phyloP scores from a whole-genome alignment of 176 grass and related monocot genomes.

The Cenchrus americanus region DNA sequence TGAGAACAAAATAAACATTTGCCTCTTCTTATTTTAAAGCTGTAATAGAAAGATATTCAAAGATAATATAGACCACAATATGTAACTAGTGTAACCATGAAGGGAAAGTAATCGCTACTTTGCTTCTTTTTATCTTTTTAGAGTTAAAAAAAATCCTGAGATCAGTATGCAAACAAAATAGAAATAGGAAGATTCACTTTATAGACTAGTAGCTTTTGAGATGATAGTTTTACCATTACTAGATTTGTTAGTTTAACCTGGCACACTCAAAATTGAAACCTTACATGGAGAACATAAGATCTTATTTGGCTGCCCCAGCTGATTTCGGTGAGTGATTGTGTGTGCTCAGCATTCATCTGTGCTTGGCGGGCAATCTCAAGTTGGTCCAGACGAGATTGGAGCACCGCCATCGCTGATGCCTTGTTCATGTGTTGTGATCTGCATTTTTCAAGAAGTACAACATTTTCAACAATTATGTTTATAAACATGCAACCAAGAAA shows the following conservation, averaged over 20 bases:
- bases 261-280: conserved; percentile 35
- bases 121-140: conserved; percentile 29
- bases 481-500: neutral
- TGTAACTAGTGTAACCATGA: neutral
- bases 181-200: conserved; percentile 1
- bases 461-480: conserved; percentile 13
- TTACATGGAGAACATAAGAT: conserved; percentile 94
- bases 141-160: neutral
- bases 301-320: conserved; percentile 99
- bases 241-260: conserved; percentile 4
- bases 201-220: conserved; percentile 28
- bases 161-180: conserved; percentile 13
- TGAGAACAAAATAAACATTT: neutral
- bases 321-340: conserved; percentile 86
- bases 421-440: conserved; percentile 97
- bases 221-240: conserved; percentile 22
- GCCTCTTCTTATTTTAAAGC: neutral
- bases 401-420: conserved; percentile 92
- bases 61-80: conserved; percentile 6
- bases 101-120: neutral
- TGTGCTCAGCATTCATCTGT: conserved; percentile 92
- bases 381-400: conserved; percentile 86
- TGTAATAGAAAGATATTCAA: neutral
- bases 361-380: conserved; percentile 98
- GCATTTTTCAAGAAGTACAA: conserved; percentile 37